A percentile compares a stretch with the other conserved stretches of the same genome.
Conservation (phyloP, 2,329 filamentous ascomycete genomes). For the Neonectria faginata region DNA sequence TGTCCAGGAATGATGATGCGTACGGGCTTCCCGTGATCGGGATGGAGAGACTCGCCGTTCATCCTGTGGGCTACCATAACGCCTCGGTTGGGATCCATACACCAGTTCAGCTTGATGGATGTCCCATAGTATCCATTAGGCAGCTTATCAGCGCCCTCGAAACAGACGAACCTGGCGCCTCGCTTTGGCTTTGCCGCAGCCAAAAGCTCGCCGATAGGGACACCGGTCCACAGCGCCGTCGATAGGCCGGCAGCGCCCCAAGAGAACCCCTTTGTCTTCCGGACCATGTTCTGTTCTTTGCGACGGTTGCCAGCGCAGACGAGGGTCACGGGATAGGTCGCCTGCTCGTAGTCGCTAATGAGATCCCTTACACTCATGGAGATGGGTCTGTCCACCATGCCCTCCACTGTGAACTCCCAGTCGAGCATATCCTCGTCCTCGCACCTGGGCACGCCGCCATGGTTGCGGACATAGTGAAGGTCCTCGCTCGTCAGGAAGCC, state of each 20-base stretch:
- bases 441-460: conserved; percentile 84
- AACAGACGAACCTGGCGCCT: conserved; percentile 84
- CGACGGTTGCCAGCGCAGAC: conserved; percentile 93
- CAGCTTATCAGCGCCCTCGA: conserved; percentile 89
- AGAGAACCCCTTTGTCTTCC: conserved; percentile 93
- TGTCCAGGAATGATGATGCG: conserved; percentile 88
- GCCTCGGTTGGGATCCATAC: conserved; percentile 82
- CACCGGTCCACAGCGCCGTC: conserved; percentile 89
- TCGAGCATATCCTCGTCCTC: conserved; percentile 76
- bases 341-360: conserved; percentile 79
- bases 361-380: conserved; percentile 79
- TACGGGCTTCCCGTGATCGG: conserved; percentile 88
- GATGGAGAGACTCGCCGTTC: conserved; percentile 84
- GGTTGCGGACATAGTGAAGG: conserved; percentile 92
- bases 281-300: conserved; percentile 91
- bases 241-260: conserved; percentile 92
- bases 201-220: conserved; percentile 78
- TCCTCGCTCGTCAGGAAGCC: conserved; percentile 90
- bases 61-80: conserved; percentile 91
- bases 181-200: conserved; percentile 74
- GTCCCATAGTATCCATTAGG: conserved; percentile 93
- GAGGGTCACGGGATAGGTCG: conserved; percentile 87
- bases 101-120: conserved; percentile 89
- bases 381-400: conserved; percentile 82
- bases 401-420: conserved; percentile 88